Evolutionary conservation across 306 rosid genomes (phyloP), one percentile per base, ranked within the genome.

Genomic region (Heteromeles arbutifolia): DNA sequence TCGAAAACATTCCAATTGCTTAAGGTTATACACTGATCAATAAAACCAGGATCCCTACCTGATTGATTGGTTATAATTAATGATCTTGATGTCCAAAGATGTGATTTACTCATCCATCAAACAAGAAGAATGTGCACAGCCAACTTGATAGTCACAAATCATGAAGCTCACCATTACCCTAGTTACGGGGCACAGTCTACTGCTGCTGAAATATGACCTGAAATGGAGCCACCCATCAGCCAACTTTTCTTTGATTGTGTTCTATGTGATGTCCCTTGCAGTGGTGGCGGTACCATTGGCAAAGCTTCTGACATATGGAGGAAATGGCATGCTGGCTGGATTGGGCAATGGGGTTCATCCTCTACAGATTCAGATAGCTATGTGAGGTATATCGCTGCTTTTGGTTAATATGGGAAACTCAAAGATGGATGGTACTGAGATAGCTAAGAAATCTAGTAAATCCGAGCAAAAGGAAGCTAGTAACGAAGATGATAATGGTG

Each of bases 241-340:
- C 75, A 96, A 96, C 82, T 85, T 96, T 54, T 83, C 74, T 96
- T 96, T 81, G 98, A 96, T 72, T 96, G 99, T 48, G 96, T 96
- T 72, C 81, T 96, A 74, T 96, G 99, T 77, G 99, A 96, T 82
- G 99, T 96, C 74, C 99, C 98, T 2, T 96, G 99, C 72, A 96
- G 98, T 75, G 99, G 99, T 66, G 99, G 92, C 68, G 99, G 99
- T 71, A 96, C 99, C 19, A 98, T 96, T 82, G 97, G 99, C 52
- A 96, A 96, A 90, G 99, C 99, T 83, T 98, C 99, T 67, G 99
- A 96, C 82, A 84, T 96, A 59, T 92, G 98, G 98, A 89, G 99
- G 86, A 96, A 87, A 90, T 96, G 99, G 97, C 90, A 82, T 88
- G 24, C 88, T 18, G 99, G 24, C 88, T 18, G 99, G 99, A 69